Evolutionary conservation across 1,284 basidiomycete species (phyloP).

Genomic region (Fomes fomentarius): DNA sequence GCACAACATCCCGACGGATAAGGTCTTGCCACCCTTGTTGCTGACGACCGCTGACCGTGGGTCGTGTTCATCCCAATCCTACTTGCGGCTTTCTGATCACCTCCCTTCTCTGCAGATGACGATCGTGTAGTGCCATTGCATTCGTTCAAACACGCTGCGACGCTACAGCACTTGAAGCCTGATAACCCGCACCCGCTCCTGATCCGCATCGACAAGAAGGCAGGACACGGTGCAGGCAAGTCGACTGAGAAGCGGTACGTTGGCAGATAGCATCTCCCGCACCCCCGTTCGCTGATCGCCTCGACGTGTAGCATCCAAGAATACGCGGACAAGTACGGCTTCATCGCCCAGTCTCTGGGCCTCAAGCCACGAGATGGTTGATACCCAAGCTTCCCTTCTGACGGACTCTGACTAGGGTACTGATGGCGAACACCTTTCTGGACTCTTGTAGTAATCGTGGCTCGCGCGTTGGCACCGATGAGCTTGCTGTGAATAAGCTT

Average conservation of each 20-base stretch:
- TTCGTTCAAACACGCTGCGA: slow-evolving; percentile 80
- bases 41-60: slow-evolving; percentile 79
- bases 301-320: slow-evolving; percentile 62
- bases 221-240: slow-evolving; percentile 83
- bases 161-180: slow-evolving; percentile 66
- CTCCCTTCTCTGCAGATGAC: slow-evolving; percentile 54
- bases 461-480: background rate
- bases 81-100: background rate
- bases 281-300: background rate
- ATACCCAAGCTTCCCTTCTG: background rate
- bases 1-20: slow-evolving; percentile 70
- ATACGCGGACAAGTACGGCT: slow-evolving; percentile 76
- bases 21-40: slow-evolving; percentile 66
- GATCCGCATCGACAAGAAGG: slow-evolving; percentile 77
- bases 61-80: slow-evolving; percentile 30
- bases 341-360: slow-evolving; percentile 70
- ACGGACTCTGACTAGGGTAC: slow-evolving; percentile 1
- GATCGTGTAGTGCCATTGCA: slow-evolving; percentile 84
- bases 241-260: slow-evolving; percentile 71
- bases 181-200: slow-evolving; percentile 72
- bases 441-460: background rate
- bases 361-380: slow-evolving; percentile 28
- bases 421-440: background rate
- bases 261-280: background rate
- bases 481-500: slow-evolving; percentile 11